phyloP scores from a whole-genome alignment of 2,329 filamentous ascomycete species.

The Lithohypha guttulata region DNA sequence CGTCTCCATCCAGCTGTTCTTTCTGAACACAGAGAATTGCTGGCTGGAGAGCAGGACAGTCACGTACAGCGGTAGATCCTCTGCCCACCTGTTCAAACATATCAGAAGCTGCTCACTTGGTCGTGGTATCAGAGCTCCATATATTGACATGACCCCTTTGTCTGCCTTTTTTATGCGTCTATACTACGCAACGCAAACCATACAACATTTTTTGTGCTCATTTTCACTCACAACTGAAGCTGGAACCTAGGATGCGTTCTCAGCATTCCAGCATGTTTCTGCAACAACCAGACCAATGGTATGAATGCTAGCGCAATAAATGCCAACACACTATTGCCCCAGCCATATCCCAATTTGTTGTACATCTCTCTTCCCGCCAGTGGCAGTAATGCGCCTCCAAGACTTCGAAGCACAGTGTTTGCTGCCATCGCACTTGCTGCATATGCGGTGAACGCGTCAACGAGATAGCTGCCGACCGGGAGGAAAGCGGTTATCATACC shows the following conservation, averaged over 20 bases:
- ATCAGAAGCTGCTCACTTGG: too few species aligned
- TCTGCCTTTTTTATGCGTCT: too few species aligned
- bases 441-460: constrained; percentile 76
- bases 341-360: constrained; percentile 58
- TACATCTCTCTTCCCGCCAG: constrained; percentile 81
- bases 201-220: background rate
- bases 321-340: constrained; percentile 61
- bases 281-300: constrained; percentile 29
- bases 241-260: constrained; percentile 25
- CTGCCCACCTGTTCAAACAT: too few species aligned
- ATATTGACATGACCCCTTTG: too few species aligned
- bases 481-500: constrained; percentile 80
- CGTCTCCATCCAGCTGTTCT: too few species aligned
- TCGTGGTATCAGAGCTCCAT: too few species aligned
- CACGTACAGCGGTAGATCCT: too few species aligned
- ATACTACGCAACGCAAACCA: too few species aligned
- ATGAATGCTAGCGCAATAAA: constrained; percentile 62
- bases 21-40: too few species aligned
- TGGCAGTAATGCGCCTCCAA: constrained; percentile 70
- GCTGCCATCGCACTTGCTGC: constrained; percentile 78
- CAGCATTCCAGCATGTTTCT: constrained; percentile 27
- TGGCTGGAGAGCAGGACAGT: too few species aligned
- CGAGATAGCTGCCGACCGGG: constrained; percentile 62
- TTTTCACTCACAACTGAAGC: constrained; percentile 19
- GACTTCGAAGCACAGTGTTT: constrained; percentile 76